A percentile compares a stretch with the other conserved stretches of the same genome.
These are phyloP conservation scores for Arachnomyces sp. DNA, from an alignment of 2,329 filamentous ascomycete species.

Conservation along the genomic window DNA sequence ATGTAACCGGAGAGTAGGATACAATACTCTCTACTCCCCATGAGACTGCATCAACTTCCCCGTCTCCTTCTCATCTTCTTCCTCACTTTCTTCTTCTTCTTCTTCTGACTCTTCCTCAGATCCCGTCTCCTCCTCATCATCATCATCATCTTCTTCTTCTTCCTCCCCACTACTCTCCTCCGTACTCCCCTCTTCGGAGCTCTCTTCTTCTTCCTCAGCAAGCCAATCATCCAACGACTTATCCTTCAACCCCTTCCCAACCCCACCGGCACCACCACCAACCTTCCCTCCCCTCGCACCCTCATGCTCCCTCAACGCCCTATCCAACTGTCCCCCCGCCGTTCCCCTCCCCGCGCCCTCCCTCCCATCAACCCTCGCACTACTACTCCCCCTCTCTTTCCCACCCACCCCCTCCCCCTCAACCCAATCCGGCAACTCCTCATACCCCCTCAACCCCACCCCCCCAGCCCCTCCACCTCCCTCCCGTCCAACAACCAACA, in stretches of 20 bases:
- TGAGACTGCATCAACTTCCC: constrained; percentile 40
- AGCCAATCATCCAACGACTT: constrained; percentile 94
- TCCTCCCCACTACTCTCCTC: constrained; percentile 45
- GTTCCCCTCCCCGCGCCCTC: constrained; percentile 23
- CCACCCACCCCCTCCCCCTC: constrained; percentile 30
- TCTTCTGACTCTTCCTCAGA: constrained; percentile 4
- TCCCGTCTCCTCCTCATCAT: constrained; percentile 23
- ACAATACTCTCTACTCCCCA: too few species aligned
- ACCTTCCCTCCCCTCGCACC: constrained; percentile 16
- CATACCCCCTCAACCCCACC: constrained; percentile 70
- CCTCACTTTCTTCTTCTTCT: constrained; percentile 11
- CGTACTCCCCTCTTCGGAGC: constrained; percentile 44
- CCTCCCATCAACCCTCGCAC: neutral
- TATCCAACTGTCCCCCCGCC: constrained; percentile 36
- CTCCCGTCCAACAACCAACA: constrained; percentile 71
- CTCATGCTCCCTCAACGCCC: constrained; percentile 36
- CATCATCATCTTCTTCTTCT: constrained; percentile 32
- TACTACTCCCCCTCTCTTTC: constrained; percentile 41
- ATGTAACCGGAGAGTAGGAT: too few species aligned
- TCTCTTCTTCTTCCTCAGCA: constrained; percentile 59
- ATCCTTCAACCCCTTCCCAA: constrained; percentile 39
- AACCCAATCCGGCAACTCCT: constrained; percentile 77
- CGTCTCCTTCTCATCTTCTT: constrained; percentile 40
- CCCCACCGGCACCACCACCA: constrained; percentile 16
- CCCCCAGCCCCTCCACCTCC: constrained; percentile 55